Evolutionary conservation across 306 rosid genomes (phyloP).

Genomic region (Astragalus glycyphyllos): DNA sequence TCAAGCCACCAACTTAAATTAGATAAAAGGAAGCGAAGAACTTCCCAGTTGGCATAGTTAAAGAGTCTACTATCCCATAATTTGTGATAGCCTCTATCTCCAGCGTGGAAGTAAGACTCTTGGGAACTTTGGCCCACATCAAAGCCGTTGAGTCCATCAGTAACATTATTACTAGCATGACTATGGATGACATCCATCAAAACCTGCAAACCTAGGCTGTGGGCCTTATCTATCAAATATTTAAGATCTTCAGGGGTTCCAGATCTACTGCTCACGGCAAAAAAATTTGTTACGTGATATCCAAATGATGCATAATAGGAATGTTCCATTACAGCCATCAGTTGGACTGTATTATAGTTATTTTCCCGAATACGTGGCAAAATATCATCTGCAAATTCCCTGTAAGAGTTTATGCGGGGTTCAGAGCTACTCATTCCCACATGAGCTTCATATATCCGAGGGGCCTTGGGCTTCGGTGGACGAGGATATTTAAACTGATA

Average conservation of each 20-base stretch:
- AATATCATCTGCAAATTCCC: constrained; percentile 87
- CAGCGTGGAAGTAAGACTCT: constrained; percentile 87
- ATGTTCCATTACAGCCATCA: constrained; percentile 99
- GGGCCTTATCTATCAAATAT: constrained; percentile 93
- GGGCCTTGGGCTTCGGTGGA: constrained; percentile 78
- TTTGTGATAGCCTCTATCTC: constrained; percentile 92
- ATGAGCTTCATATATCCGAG: constrained; percentile 91
- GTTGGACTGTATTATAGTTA: constrained; percentile 92
- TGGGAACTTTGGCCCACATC: constrained; percentile 92
- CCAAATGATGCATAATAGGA: constrained; percentile 99
- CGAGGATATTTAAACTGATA: constrained; percentile 75
- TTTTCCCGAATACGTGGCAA: constrained; percentile 86
- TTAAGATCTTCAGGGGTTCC: constrained; percentile 98
- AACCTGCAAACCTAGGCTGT: constrained; percentile 80
- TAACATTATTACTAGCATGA: constrained; percentile 91
- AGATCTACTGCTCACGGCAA: constrained; percentile 93
- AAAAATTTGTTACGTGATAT: constrained; percentile 90
- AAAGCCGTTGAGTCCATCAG: constrained; percentile 97
- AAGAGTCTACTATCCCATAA: constrained; percentile 95
- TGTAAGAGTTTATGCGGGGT: constrained; percentile 78
- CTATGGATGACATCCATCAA: constrained; percentile 96
- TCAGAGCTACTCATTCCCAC: constrained; percentile 99
- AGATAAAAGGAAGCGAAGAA: constrained; percentile 92
- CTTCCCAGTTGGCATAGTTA: constrained; percentile 98
- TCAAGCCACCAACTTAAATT: constrained; percentile 97